Conservation (phyloP, 2,329 filamentous ascomycete species). For the Penicillium sp. region DNA sequence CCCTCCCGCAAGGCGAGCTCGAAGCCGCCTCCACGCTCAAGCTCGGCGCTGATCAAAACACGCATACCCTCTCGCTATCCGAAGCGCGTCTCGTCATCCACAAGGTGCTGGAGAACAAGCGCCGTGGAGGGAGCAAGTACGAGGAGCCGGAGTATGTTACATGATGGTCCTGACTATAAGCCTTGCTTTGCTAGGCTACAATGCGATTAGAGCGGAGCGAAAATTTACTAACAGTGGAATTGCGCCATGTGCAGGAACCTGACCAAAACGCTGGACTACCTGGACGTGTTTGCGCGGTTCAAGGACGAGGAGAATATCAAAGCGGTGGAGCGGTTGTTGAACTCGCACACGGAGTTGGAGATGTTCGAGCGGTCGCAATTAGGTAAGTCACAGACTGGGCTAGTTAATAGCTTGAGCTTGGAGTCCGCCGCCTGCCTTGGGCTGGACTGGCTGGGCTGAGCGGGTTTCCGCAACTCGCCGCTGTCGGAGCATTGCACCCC, state of each 20-base stretch:
- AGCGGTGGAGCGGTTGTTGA: constrained; percentile 85
- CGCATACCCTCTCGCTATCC: constrained; percentile 87
- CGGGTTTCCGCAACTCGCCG: neutral
- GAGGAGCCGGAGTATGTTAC: constrained; percentile 76
- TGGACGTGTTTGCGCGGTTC: constrained; percentile 93
- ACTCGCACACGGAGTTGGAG: constrained; percentile 73
- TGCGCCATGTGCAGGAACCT: constrained; percentile 57
- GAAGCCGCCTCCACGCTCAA: constrained; percentile 79
- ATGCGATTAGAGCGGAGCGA: neutral
- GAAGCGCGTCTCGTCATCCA: constrained; percentile 92
- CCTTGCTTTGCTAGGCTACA: neutral
- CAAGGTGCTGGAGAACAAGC: constrained; percentile 78
- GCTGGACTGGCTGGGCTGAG: neutral
- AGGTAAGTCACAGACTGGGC: constrained; percentile 56
- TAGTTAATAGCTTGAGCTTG: neutral
- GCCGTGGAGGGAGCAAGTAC: constrained; percentile 76
- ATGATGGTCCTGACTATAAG: neutral
- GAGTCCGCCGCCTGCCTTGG: neutral
- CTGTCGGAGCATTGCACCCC: neutral
- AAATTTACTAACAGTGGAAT: neutral
- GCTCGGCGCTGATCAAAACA: constrained; percentile 90
- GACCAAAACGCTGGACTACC: constrained; percentile 85
- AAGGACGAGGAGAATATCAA: constrained; percentile 93
- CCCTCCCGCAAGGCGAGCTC: constrained; percentile 64
- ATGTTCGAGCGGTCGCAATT: constrained; percentile 93